Conservation (phyloP, 2,329 filamentous ascomycete species). For the Onygenales sp. region DNA sequence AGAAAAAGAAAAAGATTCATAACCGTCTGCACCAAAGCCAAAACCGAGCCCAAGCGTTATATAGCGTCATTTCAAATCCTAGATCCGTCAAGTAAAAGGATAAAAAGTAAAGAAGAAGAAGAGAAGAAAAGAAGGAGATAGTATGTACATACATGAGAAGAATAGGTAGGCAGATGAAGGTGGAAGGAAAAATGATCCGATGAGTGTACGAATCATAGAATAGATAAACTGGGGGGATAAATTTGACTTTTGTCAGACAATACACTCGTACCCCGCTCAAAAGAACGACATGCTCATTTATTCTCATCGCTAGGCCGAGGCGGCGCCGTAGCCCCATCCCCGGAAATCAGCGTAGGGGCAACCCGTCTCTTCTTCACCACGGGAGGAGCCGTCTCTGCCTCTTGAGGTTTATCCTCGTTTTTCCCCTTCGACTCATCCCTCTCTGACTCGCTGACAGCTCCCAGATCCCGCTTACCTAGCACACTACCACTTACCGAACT, state of each 20-base stretch:
- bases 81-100: not conserved
- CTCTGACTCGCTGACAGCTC: slow-evolving; percentile 33
- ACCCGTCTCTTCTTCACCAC: slow-evolving; percentile 13
- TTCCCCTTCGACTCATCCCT: slow-evolving; percentile 27
- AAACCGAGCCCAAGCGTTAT: too few species aligned
- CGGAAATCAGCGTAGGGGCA: slow-evolving; percentile 12
- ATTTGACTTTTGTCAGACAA: too few species aligned
- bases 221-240: too few species aligned
- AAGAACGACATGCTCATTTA: not conserved
- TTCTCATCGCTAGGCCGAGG: not conserved
- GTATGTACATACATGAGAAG: not conserved
- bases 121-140: not conserved
- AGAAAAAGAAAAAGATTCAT: too few species aligned
- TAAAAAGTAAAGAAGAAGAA: not conserved
- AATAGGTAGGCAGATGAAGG: not conserved
- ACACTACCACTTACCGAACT: slow-evolving; percentile 46
- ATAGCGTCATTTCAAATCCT: too few species aligned
- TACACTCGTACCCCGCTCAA: too few species aligned
- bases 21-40: too few species aligned
- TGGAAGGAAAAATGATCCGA: not conserved
- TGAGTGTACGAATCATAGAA: too few species aligned
- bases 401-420: not conserved
- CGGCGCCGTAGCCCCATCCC: not conserved
- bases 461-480: slow-evolving; percentile 42
- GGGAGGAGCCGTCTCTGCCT: slow-evolving; percentile 1